phyloP scores from a whole-genome alignment of 2,329 filamentous ascomycete species.

The Neurospora sp. region DNA sequence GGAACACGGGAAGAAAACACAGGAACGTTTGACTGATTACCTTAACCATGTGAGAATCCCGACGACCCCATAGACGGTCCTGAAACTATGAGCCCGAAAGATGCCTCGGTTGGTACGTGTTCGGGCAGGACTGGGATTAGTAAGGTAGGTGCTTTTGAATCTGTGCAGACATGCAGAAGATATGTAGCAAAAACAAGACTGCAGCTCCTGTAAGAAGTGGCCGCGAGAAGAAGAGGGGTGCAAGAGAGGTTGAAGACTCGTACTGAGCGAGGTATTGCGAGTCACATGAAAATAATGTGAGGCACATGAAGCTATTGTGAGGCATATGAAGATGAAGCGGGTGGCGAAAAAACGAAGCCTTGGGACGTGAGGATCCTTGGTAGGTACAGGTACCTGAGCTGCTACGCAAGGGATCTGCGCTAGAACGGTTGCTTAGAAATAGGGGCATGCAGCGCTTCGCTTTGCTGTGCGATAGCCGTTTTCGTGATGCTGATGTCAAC shows the following conservation, averaged over 20 bases:
- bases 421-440: background rate
- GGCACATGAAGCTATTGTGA: background rate
- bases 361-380: background rate
- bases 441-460: background rate
- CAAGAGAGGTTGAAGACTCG: background rate
- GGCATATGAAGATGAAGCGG: background rate
- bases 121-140: background rate
- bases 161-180: background rate
- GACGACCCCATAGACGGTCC: background rate
- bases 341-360: background rate
- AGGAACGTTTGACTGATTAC: background rate
- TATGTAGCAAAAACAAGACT: background rate
- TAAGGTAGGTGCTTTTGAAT: background rate
- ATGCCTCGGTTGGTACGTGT: background rate
- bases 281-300: no score
- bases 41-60: background rate
- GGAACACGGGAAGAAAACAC: background rate
- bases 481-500: background rate
- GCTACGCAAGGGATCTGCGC: background rate
- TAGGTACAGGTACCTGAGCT: background rate
- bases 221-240: background rate
- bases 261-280: background rate
- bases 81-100: background rate
- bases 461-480: background rate
- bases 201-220: background rate